Conservation (phyloP, 1,284 basidiomycete genomes). For the Cryptococcus sp. region DNA sequence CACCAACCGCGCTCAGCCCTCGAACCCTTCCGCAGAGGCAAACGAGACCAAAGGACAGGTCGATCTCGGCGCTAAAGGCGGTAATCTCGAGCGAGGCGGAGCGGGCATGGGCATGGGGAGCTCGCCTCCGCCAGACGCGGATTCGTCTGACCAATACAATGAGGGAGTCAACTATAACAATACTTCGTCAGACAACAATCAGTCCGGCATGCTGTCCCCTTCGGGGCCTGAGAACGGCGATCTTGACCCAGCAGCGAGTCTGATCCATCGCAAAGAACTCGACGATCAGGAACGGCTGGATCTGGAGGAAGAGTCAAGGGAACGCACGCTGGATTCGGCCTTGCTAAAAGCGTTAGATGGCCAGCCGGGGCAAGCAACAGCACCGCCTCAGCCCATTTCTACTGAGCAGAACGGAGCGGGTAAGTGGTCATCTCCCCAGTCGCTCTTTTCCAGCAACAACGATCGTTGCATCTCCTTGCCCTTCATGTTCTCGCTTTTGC, state of each 20-base stretch:
- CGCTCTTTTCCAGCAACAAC: too few relatives aligned
- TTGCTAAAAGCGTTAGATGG: conserved; percentile 2
- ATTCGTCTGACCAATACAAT: neutral
- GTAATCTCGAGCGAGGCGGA: conserved; percentile 19
- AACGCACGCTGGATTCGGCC: conserved; percentile 24
- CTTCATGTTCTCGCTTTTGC: neutral
- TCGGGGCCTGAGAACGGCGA: conserved; percentile 32
- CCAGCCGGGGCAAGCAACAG: neutral
- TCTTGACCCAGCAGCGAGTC: conserved; percentile 26
- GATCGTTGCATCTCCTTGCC: neutral
- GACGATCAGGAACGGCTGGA: conserved; percentile 46
- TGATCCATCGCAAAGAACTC: conserved; percentile 31
- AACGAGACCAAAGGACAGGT: conserved; percentile 1
- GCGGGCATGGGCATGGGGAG: conserved; percentile 10
- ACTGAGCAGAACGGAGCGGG: too few relatives aligned
- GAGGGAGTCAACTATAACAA: conserved; percentile 5
- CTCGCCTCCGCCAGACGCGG: conserved; percentile 3
- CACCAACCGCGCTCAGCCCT: too few relatives aligned
- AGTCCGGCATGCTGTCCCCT: conserved; percentile 33
- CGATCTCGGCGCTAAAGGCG: conserved; percentile 11
- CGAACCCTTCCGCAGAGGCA: conserved; percentile 1
- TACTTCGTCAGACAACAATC: conserved; percentile 4
- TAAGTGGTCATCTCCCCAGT: too few relatives aligned
- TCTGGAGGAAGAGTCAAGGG: conserved; percentile 43
- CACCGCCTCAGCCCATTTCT: too few relatives aligned